phyloP scores from a whole-genome alignment of 2,329 filamentous ascomycete species.

The Microsporum audouinii region DNA sequence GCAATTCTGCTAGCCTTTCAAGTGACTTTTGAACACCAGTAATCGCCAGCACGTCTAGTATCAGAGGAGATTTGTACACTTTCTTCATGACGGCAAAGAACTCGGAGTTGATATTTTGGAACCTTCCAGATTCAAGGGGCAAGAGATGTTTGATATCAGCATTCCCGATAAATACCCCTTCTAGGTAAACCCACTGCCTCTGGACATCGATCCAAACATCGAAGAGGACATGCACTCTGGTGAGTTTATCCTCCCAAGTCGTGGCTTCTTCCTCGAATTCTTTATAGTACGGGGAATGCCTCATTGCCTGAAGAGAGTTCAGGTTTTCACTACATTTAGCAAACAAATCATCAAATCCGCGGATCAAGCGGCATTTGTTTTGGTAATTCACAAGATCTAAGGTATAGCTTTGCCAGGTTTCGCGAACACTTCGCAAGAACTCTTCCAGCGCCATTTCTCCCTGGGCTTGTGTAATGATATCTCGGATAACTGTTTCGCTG shows the following conservation, averaged over 20 bases:
- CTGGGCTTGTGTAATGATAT: conserved; percentile 90
- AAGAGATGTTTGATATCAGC: conserved; percentile 97
- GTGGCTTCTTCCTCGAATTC: conserved; percentile 97
- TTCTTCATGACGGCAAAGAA: conserved; percentile 99
- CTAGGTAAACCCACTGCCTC: conserved; percentile 97
- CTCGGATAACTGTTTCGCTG: conserved; percentile 76
- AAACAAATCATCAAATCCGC: conserved; percentile 95
- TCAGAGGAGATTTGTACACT: conserved; percentile 89
- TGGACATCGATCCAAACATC: conserved; percentile 99
- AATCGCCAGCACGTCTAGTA: conserved; percentile 91
- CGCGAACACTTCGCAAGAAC: conserved; percentile 89
- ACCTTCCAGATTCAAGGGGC: conserved; percentile 89
- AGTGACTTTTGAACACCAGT: conserved; percentile 91
- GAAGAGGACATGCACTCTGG: conserved; percentile 91
- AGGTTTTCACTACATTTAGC: conserved; percentile 97
- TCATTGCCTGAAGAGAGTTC: conserved; percentile 96
- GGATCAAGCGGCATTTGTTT: conserved; percentile 93
- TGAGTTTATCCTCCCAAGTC: conserved; percentile 95
- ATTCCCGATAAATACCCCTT: conserved; percentile 97
- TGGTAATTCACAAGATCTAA: conserved; percentile 95
- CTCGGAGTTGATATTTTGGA: conserved; percentile 98
- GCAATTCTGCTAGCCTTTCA: conserved; percentile 85
- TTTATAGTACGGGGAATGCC: conserved; percentile 97
- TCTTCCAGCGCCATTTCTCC: conserved; percentile 98
- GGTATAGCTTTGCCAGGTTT: conserved; percentile 91